Base-by-base conservation (phyloP, 257 asterid genomes). In the Solanum verrucosum region DNA sequence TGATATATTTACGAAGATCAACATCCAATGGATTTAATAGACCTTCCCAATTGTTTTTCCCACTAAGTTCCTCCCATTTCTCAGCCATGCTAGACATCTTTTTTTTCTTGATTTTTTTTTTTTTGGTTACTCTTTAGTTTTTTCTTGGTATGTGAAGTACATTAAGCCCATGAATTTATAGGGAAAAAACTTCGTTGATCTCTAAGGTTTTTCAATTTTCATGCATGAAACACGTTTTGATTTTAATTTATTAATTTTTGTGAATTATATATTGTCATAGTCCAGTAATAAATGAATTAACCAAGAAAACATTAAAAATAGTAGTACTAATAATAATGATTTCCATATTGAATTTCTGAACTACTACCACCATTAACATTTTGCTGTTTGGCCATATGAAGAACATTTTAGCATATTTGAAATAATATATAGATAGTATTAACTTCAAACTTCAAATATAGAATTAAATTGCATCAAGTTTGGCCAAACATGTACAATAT, bases 1-100 rank as follows among this genome's bases (percentile, higher is more conserved):
- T 92, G 0, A 97, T 31, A 90, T 93, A 96, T 15, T 86, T 92
- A 2, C 98, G 98, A 33, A 96, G 97, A 68, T 96, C 96, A 18
- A 84, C 78, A 84, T 97, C 98, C n/a, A n/a, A n/a, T n/a, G n/a
- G n/a, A n/a, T n/a, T n/a, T n/a, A n/a, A n/a, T n/a, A n/a, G n/a
- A n/a, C n/a, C n/a, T n/a, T n/a, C n/a, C n/a, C n/a, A n/a, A n/a
- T n/a, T n/a, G n/a, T n/a, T n/a, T n/a, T n/a, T 20, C 59, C 99
- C 98, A 35, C 96, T 95, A 6, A 97, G 96, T 42, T 88, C 65
- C 89, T 90, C 93, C 99, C 99, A 97, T 93, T 91, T 91, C 31
- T 88, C 84, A 52, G 94, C 90, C 23, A 93, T 91, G 56, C 18
- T 16, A 25, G 27, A 86, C 73, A 87, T 85, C 31, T 14, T 89